Conservation (phyloP, 2,329 filamentous ascomycete species). For the Colletotrichum musicola region DNA sequence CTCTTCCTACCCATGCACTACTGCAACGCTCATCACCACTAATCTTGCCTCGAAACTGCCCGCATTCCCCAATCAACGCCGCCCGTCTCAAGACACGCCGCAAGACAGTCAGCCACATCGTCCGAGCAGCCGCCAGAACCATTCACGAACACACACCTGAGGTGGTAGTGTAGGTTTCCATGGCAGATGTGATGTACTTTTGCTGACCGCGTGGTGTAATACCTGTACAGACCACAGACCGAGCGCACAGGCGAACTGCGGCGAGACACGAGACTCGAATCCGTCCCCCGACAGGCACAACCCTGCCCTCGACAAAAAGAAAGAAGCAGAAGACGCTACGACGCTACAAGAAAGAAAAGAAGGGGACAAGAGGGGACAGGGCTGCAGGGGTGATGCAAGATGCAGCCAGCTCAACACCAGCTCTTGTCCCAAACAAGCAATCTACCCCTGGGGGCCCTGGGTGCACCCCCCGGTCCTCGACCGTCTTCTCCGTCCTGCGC, state of each 20-base stretch:
- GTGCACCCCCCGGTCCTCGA: background rate
- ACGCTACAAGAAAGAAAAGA: background rate
- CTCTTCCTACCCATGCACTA: no score
- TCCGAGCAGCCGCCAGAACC: no score
- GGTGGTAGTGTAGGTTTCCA: no score
- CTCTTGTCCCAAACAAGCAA: conserved; percentile 28
- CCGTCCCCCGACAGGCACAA: conserved; percentile 1
- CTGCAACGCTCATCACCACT: conserved; percentile 1
- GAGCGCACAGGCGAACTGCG: background rate
- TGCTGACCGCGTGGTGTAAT: no score
- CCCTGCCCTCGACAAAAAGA: conserved; percentile 2
- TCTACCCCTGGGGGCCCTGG: background rate
- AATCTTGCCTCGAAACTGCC: conserved; percentile 5
- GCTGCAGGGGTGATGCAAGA: conserved; percentile 36
- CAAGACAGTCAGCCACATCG: background rate
- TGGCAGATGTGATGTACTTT: no score
- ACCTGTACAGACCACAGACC: no score
- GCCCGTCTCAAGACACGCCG: conserved; percentile 8
- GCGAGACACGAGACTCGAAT: conserved; percentile 16
- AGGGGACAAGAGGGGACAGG: conserved; percentile 19
- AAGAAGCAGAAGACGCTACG: no score
- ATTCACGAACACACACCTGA: no score
- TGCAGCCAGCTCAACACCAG: conserved; percentile 24
- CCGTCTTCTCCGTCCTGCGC: background rate
- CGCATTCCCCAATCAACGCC: conserved; percentile 6